Conservation (phyloP, 1,139 yeast species). For the Arxiozyma telluris region DNA sequence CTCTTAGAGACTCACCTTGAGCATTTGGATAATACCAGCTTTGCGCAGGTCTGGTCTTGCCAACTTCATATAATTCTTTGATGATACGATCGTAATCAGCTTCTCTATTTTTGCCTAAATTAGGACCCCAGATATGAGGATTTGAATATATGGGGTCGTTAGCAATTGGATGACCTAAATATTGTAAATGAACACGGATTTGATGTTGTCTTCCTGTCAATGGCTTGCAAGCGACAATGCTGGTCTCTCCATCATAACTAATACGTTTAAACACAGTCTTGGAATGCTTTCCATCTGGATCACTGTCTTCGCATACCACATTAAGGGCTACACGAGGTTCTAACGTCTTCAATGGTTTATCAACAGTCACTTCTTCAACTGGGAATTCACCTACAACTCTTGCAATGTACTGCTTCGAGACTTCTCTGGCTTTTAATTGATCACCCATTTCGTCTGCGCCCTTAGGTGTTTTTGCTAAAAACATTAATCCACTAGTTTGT, state of each 20-base stretch:
- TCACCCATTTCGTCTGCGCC: conserved; percentile 75
- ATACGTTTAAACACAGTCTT: conserved; percentile 36
- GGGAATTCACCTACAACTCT: conserved; percentile 85
- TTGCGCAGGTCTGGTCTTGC: conserved; percentile 57
- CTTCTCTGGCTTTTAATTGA: conserved; percentile 69
- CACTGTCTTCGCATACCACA: conserved; percentile 41
- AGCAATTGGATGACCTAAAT: conserved; percentile 81
- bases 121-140: conserved; percentile 65
- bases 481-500: conserved; percentile 90
- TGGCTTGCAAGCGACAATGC: conserved; percentile 78
- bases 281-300: conserved; percentile 57
- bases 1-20: conserved; percentile 55
- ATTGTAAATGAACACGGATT: conserved; percentile 85
- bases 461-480: conserved; percentile 72
- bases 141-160: conserved; percentile 88
- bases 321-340: conserved; percentile 78
- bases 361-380: conserved; percentile 42
- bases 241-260: conserved; percentile 40
- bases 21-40: conserved; percentile 54
- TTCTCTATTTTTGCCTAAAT: conserved; percentile 51
- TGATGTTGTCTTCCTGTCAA: conserved; percentile 93
- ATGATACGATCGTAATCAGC: conserved; percentile 44
- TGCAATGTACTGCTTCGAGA: conserved; percentile 78
- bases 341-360: conserved; percentile 60
- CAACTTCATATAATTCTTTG: conserved; percentile 48